Conservation (phyloP, 306 rosid genomes). For the Crataegus laevigata region DNA sequence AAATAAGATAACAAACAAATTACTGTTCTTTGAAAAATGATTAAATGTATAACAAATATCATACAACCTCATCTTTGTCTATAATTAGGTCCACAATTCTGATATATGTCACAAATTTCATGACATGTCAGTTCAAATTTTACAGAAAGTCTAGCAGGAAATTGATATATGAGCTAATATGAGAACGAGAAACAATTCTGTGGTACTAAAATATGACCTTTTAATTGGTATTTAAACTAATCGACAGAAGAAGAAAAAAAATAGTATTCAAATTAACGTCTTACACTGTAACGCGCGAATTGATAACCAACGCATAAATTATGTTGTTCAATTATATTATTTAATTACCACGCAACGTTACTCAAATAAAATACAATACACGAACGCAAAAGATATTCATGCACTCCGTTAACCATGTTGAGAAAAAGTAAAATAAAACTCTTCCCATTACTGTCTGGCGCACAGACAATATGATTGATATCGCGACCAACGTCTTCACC, state of each 20-base stretch:
- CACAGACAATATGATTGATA: neutral
- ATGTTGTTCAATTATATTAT: no score
- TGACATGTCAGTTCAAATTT: neutral
- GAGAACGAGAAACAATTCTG: no score
- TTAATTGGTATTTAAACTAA: no score
- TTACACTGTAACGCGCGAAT: no score
- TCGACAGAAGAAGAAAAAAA: no score
- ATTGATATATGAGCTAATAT: neutral
- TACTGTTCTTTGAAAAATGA: neutral
- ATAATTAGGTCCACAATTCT: neutral
- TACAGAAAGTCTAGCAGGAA: neutral
- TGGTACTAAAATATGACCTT: neutral
- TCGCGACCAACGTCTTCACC: neutral
- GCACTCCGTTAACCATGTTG: neutral
- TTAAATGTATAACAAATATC: neutral
- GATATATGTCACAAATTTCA: neutral
- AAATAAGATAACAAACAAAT: neutral
- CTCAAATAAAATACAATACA: no score
- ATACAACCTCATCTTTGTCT: neutral
- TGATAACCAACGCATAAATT: no score
- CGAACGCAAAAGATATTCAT: no score
- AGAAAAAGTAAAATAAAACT: neutral
- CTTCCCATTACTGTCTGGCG: neutral
- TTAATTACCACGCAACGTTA: no score
- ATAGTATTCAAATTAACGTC: no score